phyloP scores from a whole-genome alignment of 2,329 filamentous ascomycete species.

The Ophiocordyceps polyrhachis-furcata region DNA sequence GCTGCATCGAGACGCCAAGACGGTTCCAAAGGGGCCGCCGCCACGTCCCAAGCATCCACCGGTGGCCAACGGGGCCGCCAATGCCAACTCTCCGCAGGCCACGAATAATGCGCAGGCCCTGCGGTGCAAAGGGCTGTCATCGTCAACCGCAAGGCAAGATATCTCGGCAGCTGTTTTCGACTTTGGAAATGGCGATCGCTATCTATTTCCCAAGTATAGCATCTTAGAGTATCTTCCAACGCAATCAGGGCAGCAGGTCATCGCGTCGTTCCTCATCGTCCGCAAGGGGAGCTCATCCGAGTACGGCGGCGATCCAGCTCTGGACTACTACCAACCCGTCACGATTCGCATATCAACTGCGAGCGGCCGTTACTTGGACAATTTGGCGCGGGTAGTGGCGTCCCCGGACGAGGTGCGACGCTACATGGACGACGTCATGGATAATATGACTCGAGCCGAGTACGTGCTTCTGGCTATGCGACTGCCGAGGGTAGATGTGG shows the following conservation, averaged over 20 bases:
- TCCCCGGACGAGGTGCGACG: slow-evolving; percentile 41
- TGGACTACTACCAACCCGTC: slow-evolving; percentile 63
- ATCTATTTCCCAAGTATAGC: slow-evolving; percentile 61
- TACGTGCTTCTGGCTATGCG: slow-evolving; percentile 50
- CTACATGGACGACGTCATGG: slow-evolving; percentile 55
- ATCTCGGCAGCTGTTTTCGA: slow-evolving; percentile 51
- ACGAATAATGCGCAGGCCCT: slow-evolving; percentile 33
- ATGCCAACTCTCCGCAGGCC: slow-evolving; percentile 4
- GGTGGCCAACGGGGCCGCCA: slow-evolving; percentile 11
- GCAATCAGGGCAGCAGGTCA: slow-evolving; percentile 36
- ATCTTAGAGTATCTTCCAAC: slow-evolving; percentile 47
- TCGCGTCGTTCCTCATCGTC: slow-evolving; percentile 62
- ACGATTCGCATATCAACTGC: slow-evolving; percentile 39
- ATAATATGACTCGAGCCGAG: slow-evolving; percentile 48
- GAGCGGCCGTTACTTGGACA: slow-evolving; percentile 38
- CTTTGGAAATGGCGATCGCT: slow-evolving; percentile 56
- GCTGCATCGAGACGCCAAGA: slow-evolving; percentile 23
- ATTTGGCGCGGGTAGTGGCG: slow-evolving; percentile 41
- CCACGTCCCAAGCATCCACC: slow-evolving; percentile 11
- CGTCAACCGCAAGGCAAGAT: slow-evolving; percentile 32
- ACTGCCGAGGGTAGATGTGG: slow-evolving; percentile 26
- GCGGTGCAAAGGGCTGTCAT: slow-evolving; percentile 40
- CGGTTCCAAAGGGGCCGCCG: slow-evolving; percentile 12
- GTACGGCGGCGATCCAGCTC: slow-evolving; percentile 39
- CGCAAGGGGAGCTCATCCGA: slow-evolving; percentile 51